Base-by-base conservation (phyloP, 257 asterid species). In the Forsythia viridissima region DNA sequence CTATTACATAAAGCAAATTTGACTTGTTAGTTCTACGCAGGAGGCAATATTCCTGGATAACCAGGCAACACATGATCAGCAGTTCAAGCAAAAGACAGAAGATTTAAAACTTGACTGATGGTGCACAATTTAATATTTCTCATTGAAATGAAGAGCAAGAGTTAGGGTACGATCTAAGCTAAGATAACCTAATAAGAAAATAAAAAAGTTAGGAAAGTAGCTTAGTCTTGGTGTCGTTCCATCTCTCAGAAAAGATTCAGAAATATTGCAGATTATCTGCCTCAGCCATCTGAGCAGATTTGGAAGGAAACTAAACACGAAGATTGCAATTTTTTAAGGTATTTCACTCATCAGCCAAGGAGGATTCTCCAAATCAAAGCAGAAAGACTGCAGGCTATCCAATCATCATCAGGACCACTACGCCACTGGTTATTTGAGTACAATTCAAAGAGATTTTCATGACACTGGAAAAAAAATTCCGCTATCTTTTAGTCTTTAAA, bases 21-120 rank as follows among this genome's bases (percentile, higher is more conserved):
- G 8, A 18, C 70, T 63, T 63, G 20, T 21, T 3, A 63, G 40
- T 30, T 30, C 70, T 63, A 24, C 18, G 18, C 37, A 20, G 67
- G 34, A 59, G 36, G 67, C 67, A 59, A 59, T 59, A 24, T n/a
- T 59, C 12, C 36, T 3, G 4, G 67, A 20, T 59, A n/a, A 6
- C 67, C 11, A 72, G 65, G 8, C 36, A 72, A 44, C 37, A 20
- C n/a, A 24, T 72, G 61, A 72, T 72, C 76, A 72, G 75, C 38
- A 71, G 52, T 73, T 24, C 44, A 44, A 73, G 76, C 59, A 30
- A 9, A 30, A 30, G 30, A 63, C 39, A 24, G 4, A 57, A 7
- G 70, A 63, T 30, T 59, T 59, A 59, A 59, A 16, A 30, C 70
- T 63, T 4, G 18, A 11, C 18, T 63, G 70, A 63, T 3, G 16